Base-by-base conservation (phyloP, 129 eudicot species). In the Mikania micrantha region DNA sequence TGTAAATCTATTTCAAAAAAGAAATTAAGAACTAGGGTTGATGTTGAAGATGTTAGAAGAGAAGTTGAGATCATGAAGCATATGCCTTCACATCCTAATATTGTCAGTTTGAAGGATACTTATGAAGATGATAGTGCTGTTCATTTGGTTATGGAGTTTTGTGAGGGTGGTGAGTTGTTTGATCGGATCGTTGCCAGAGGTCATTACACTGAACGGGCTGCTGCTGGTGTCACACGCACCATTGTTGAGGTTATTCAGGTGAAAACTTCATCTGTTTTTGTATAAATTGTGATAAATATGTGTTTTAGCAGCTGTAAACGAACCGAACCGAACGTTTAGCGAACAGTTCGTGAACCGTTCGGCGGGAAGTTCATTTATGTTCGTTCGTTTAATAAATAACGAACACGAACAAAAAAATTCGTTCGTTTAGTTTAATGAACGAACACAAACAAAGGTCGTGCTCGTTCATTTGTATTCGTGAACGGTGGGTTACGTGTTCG, bases 121-220 rank as follows among this genome's bases (percentile, higher is more conserved):
- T 90, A 85, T 79, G 97, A 90, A 66, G 97, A 90, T 72, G 90
- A 85, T 71, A 66, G 63, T 57, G 97, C 95, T 3, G 97, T 90
- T 20, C 97, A 90, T 48, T 71, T 90, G 70, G 97, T 90, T 57
- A 90, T 90, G 97, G 97, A 90, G 81, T 54, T 87, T 74, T 90
- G 97, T 71, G 97, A 85, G 42, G 97, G 97, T 7, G 97, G 97
- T n/a, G 97, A 87, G 44, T 69, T 90, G 82, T 90, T 90, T 60
- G 97, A 90, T 77, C 77, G 97, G 77, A 90, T 90, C 64, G 97
- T 90, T 53, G 97, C 95, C 0, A 77, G 93, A 72, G 97, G 97
- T n/a, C 95, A 90, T 81, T 90, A 90, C 28, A 90, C 97, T 6
- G 97, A 90, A 58, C 72, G 97, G 47, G 97, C 95, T 0, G 97